A percentile compares a stretch with the other conserved stretches of the same genome.
phyloP scores from a whole-genome alignment of 257 asterid genomes.

The Ballota nigra region DNA sequence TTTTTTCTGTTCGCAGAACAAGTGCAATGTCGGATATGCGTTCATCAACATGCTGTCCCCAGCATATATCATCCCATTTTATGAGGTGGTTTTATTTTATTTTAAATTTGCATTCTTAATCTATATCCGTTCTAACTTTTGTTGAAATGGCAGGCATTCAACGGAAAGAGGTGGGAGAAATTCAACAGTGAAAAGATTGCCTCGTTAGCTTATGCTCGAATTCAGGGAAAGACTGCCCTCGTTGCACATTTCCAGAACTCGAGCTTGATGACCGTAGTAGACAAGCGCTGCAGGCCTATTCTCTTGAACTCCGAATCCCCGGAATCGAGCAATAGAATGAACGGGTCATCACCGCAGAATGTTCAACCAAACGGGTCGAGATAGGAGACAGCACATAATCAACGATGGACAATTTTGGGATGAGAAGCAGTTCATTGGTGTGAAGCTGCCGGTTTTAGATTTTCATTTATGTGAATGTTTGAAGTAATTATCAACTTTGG shows the following conservation, averaged over 20 bases:
- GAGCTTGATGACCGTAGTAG: slow-evolving; percentile 84
- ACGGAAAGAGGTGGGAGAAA: slow-evolving; percentile 82
- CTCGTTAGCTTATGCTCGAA: slow-evolving; percentile 75
- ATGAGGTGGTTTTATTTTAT: slow-evolving; percentile 41
- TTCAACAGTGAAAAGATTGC: slow-evolving; percentile 82
- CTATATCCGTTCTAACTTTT: neutral
- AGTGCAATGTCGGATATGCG: slow-evolving; percentile 90
- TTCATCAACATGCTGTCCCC: slow-evolving; percentile 84
- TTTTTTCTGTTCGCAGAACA: slow-evolving; percentile 53
- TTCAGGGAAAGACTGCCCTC: slow-evolving; percentile 72
- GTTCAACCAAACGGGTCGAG: neutral
- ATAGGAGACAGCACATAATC: neutral
- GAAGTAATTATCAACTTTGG: neutral
- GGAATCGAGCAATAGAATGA: neutral
- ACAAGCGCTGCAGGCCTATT: slow-evolving; percentile 73
- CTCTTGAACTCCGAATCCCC: slow-evolving; percentile 44
- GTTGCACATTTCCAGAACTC: slow-evolving; percentile 77
- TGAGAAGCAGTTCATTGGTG: slow-evolving; percentile 18
- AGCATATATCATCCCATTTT: slow-evolving; percentile 56
- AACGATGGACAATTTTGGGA: slow-evolving; percentile 27
- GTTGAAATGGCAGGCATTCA: slow-evolving; percentile 47
- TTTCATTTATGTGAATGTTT: slow-evolving; percentile 13
- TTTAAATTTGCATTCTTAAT: neutral
- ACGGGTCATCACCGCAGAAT: slow-evolving; percentile 17
- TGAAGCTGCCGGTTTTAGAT: slow-evolving; percentile 7